phyloP scores from a whole-genome alignment of 108 stramenopile species.

The Stephanodiscus triporus region DNA sequence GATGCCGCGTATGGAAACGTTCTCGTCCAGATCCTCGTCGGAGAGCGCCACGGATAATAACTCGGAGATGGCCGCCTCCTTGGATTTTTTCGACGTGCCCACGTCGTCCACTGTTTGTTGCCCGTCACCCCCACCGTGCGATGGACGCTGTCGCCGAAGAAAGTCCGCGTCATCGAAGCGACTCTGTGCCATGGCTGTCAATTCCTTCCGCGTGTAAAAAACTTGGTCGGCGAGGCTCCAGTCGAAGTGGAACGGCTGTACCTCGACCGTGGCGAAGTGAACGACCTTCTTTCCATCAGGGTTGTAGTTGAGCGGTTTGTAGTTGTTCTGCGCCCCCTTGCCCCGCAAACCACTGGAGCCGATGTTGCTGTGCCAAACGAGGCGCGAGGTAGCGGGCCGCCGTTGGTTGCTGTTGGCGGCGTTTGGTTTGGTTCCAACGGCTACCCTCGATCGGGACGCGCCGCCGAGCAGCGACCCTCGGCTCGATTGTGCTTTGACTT shows the following conservation, averaged over 20 bases:
- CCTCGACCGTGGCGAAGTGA: constrained; percentile 39
- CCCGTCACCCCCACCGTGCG: not conserved
- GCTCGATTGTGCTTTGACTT: not conserved
- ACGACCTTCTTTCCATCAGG: constrained; percentile 26
- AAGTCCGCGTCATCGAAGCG: constrained; percentile 36
- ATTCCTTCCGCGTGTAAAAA: constrained; percentile 23
- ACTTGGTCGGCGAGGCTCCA: constrained; percentile 26
- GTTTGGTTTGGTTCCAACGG: not conserved
- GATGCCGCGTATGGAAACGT: constrained; percentile 39
- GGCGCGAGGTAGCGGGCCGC: constrained; percentile 1
- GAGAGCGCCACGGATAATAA: constrained; percentile 19
- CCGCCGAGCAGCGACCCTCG: not conserved
- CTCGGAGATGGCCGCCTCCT: not conserved
- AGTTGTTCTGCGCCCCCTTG: constrained; percentile 6
- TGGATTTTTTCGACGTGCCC: constrained; percentile 11
- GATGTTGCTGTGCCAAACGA: constrained; percentile 23
- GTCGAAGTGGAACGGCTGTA: constrained; percentile 23
- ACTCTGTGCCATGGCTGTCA: constrained; percentile 27
- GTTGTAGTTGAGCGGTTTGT: constrained; percentile 8
- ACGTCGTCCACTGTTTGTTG: constrained; percentile 19
- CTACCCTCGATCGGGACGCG: not conserved
- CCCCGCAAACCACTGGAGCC: constrained; percentile 1
- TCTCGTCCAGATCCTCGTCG: constrained; percentile 21
- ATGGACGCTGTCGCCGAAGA: not conserved
- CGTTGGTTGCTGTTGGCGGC: constrained; percentile 4